Base-by-base conservation (phyloP, 148 eudicot species). In the Fagopyrum esculentum region DNA sequence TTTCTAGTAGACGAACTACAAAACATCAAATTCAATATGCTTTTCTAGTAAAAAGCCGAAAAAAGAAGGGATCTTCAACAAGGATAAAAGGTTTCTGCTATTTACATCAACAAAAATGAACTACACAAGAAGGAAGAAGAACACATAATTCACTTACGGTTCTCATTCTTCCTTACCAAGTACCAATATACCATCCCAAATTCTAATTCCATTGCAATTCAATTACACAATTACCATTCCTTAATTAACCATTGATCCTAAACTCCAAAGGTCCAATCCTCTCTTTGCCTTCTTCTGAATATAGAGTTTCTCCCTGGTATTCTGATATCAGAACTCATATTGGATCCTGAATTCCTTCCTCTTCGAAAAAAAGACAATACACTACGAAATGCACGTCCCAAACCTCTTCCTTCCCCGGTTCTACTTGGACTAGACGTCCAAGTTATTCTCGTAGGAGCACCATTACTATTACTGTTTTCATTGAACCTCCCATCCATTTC, bases 401-500 rank as follows among this genome's bases (percentile, higher is more conserved):
- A 69, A 15, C 90, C 79, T 29, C 81, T 54, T 40, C 83, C 63
- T 73, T 82, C 79, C 2, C 84, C 68, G 11, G 75, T 60, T 45
- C 85, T 70, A 35, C 69, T 63, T 45, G 50, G 78, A 13, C 77
- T 74, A 1, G 57, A 43, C 0, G 79, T 77, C 88, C 86, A 87
- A 15, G 83, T 63, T 30, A 85, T 64, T 72, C 90, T 75, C 75
- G 84, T 80, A 4, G 77, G 64, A 4, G 60, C 73, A 69, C 75
- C 78, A 30, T 59, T 57, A 55, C 54, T 60, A 15, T 17, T 57
- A 56, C 29, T 12, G 29, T 74, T 51, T 0, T 73, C 45, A 57
- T 78, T 75, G 10, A 83, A 77, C 59, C 83, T 78, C 9, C 85
- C 87, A 75, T 87, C 88, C 81, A 81, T 82, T 52, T 83, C 88